Base-by-base conservation (phyloP, 805 yeast genomes). In the Ascoidea asiatica region DNA sequence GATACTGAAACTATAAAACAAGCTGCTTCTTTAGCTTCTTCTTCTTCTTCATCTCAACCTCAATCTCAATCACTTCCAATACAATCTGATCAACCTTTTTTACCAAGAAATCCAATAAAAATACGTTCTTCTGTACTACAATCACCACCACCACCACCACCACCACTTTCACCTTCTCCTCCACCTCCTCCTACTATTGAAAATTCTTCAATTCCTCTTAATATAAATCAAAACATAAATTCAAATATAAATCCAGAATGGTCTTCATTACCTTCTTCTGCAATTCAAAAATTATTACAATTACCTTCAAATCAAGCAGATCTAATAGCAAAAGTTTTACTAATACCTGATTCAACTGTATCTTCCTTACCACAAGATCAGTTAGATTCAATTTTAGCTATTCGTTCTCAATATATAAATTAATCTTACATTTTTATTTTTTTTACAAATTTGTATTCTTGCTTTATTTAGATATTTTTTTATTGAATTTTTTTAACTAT, bases 1-100 rank as follows among this genome's bases (percentile, higher is more conserved):
- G 84, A 81, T 56, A 67, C 70, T 37, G 77, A 75, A 40, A 81
- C 79, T n/a, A 75, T 82, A n/a, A 68, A 69, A 35, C 74, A 77
- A 48, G 75, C 84, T 4, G 58, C 67, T 19, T 51, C 54, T 51
- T 54, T 55, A 58, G n/a, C n/a, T n/a, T n/a, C n/a, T n/a, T n/a
- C n/a, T n/a, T n/a, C n/a, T n/a, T n/a, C n/a, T n/a, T n/a, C n/a
- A n/a, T n/a, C n/a, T n/a, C n/a, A n/a, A n/a, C n/a, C n/a, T n/a
- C n/a, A n/a, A n/a, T n/a, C n/a, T n/a, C n/a, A n/a, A n/a, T n/a
- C n/a, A n/a, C n/a, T n/a, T n/a, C n/a, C n/a, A n/a, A n/a, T 15
- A 29, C 35, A 29, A 15, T 15, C 35, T 29, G 15, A 29, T 8
- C 35, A 29, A 15, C 35, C 35, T 15, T 29, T 29, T 3, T 29